Evolutionary conservation across 192 early-diverging fungal species (phyloP).

Genomic region (Backusella tarrabulga): DNA sequence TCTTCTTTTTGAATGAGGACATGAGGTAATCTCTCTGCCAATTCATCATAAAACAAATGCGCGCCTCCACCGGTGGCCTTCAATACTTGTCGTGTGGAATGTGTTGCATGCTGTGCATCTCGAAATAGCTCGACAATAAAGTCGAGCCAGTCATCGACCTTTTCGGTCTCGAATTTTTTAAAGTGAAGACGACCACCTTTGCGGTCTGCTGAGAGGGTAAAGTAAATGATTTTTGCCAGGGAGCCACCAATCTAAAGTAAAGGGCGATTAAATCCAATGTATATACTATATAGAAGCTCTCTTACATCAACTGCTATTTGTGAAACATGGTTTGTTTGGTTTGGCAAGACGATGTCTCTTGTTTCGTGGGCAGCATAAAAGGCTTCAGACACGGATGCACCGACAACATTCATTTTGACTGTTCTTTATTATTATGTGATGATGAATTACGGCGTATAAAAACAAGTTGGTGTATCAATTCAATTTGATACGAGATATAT

Average conservation of each 20-base stretch:
- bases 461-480: background rate
- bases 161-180: slow-evolving; percentile 92
- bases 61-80: slow-evolving; percentile 91
- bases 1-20: slow-evolving; percentile 83
- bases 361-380: slow-evolving; percentile 43
- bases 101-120: slow-evolving; percentile 31
- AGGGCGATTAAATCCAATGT: slow-evolving; percentile 48
- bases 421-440: background rate
- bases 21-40: slow-evolving; percentile 42
- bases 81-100: slow-evolving; percentile 52
- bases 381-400: slow-evolving; percentile 53
- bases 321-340: slow-evolving; percentile 78
- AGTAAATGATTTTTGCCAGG: slow-evolving; percentile 72
- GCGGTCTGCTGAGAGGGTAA: slow-evolving; percentile 44
- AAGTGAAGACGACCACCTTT: slow-evolving; percentile 91
- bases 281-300: background rate
- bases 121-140: slow-evolving; percentile 73
- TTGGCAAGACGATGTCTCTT: slow-evolving; percentile 86
- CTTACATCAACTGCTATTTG: slow-evolving; percentile 92
- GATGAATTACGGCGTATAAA: background rate
- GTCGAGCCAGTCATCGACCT: slow-evolving; percentile 85
- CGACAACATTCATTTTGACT: slow-evolving; percentile 46
- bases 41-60: slow-evolving; percentile 68
- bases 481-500: background rate
- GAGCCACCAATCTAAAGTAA: slow-evolving; percentile 64